phyloP scores from a whole-genome alignment of 306 rosid species.

The Trifolium repens region DNA sequence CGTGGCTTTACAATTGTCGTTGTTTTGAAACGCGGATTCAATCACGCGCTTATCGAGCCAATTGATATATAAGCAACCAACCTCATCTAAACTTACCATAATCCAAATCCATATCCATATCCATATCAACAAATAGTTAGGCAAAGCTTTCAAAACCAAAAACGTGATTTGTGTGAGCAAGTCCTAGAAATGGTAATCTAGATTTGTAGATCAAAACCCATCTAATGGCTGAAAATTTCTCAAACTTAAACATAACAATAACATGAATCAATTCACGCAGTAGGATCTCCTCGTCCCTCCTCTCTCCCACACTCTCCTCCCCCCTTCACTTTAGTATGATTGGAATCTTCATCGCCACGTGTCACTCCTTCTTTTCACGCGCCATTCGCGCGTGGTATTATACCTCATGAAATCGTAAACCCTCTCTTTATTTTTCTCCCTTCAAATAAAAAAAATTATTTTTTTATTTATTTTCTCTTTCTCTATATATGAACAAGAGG shows the following conservation, averaged over 20 bases:
- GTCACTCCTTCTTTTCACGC: conserved; percentile 36
- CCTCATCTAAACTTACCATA: too few relatives aligned
- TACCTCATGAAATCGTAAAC: conserved; percentile 30
- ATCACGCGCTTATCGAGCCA: too few relatives aligned
- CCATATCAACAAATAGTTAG: neutral
- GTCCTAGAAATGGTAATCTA: conserved; percentile 14
- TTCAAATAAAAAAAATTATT: neutral
- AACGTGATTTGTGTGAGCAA: neutral
- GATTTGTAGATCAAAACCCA: neutral
- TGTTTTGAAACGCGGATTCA: too few relatives aligned
- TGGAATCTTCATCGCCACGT: conserved; percentile 60
- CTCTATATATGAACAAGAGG: conserved; percentile 45
- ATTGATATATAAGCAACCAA: too few relatives aligned
- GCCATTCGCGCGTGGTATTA: conserved; percentile 43
- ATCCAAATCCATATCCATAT: too few relatives aligned
- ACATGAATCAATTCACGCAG: conserved; percentile 32
- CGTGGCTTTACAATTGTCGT: too few relatives aligned
- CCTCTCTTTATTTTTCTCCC: conserved; percentile 40
- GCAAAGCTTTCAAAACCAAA: neutral
- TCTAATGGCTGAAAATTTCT: neutral
- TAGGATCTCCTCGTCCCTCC: conserved; percentile 33
- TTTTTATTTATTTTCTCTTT: neutral
- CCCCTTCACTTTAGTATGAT: neutral
- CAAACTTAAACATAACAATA: neutral
- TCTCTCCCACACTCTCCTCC: neutral